Conservation (phyloP, 2,329 filamentous ascomycete species). For the Beauveria scarabaeidicola region DNA sequence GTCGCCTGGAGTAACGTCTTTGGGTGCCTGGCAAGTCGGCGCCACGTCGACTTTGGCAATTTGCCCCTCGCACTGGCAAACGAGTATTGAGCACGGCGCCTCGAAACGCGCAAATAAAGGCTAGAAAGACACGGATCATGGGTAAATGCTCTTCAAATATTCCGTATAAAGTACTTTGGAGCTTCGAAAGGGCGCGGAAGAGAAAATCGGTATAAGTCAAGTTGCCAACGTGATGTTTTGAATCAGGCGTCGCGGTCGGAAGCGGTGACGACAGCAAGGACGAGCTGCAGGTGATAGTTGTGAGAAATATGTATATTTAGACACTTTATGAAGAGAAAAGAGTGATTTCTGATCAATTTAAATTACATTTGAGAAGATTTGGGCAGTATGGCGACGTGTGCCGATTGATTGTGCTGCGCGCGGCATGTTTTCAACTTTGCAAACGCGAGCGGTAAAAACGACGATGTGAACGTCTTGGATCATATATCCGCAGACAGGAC, state of each 20-base stretch:
- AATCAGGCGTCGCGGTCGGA: background rate
- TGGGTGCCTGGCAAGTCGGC: background rate
- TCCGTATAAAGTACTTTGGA: background rate
- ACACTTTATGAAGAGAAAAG: background rate
- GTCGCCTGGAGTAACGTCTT: background rate
- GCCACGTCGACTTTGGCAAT: constrained; percentile 1
- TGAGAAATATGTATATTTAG: background rate
- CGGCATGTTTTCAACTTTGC: background rate
- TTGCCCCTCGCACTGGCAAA: constrained; percentile 2
- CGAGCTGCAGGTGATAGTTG: background rate
- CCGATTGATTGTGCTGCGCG: background rate
- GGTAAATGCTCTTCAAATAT: background rate
- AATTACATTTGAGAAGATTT: background rate
- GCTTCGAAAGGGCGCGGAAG: background rate
- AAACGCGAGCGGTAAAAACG: constrained; percentile 13
- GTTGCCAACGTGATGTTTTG: background rate
- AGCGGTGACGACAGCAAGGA: background rate
- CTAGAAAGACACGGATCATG: background rate
- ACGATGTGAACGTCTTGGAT: background rate
- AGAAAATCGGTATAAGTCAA: constrained; percentile 10
- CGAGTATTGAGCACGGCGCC: background rate
- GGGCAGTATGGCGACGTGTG: background rate
- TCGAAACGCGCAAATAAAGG: background rate
- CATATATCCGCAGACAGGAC: background rate
- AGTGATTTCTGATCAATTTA: background rate